phyloP scores from a whole-genome alignment of 495 filamentous ascomycete genomes.

The Diplogelasinospora grovesii region DNA sequence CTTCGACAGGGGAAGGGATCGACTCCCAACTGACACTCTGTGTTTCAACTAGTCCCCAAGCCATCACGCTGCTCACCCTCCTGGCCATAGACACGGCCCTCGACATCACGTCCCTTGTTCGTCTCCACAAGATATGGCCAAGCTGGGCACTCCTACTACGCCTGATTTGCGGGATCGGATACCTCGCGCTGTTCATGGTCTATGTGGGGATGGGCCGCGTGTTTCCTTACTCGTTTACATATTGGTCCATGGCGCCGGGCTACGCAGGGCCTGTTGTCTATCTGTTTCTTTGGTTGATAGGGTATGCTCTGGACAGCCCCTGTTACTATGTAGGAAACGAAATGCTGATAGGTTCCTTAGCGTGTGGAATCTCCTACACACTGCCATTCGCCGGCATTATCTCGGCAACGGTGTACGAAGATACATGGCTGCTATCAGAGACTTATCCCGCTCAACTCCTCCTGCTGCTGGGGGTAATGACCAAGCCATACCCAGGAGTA shows the following conservation, averaged over 20 bases:
- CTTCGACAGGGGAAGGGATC: neutral
- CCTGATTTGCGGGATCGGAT: conserved; percentile 11
- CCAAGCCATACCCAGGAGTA: no score
- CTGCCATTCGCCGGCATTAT: conserved; percentile 11
- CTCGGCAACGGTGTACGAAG: conserved; percentile 5
- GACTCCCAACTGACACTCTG: no score
- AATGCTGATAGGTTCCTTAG: conserved; percentile 8
- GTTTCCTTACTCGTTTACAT: conserved; percentile 15
- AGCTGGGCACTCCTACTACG: conserved; percentile 18
- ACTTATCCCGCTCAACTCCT: no score
- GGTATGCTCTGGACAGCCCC: conserved; percentile 11
- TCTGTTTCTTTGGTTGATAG: conserved; percentile 22
- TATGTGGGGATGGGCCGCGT: conserved; percentile 20
- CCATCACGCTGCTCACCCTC: conserved; percentile 21
- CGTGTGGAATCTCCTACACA: conserved; percentile 20
- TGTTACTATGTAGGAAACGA: neutral
- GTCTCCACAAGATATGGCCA: conserved; percentile 11
- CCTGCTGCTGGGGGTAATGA: no score
- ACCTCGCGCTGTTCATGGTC: conserved; percentile 21
- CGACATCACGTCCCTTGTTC: conserved; percentile 26
- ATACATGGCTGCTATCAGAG: no score
- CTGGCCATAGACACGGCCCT: conserved; percentile 21
- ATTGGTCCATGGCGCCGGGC: conserved; percentile 16
- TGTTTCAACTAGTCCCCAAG: conserved; percentile 13
- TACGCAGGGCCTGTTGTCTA: conserved; percentile 18